Conservation (phyloP, 2,329 filamentous ascomycete species). For the Aspergillus niger region DNA sequence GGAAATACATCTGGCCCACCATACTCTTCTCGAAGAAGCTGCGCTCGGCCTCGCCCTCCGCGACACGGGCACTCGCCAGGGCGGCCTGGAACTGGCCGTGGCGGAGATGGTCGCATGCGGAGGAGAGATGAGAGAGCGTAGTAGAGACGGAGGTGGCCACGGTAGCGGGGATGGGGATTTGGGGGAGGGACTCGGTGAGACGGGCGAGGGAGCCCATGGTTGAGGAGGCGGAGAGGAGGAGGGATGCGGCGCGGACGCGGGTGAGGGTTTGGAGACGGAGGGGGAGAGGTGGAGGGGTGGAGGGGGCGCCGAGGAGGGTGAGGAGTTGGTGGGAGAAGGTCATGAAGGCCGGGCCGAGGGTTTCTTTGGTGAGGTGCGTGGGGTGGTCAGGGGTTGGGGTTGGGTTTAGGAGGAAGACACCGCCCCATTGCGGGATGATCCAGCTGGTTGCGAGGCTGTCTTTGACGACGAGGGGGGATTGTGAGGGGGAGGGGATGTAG, state of each 20-base stretch:
- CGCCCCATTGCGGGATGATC: conserved; percentile 96
- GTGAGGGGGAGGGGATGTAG: conserved; percentile 74
- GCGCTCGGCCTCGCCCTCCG: conserved; percentile 84
- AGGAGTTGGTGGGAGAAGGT: conserved; percentile 90
- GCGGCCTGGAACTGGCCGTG: conserved; percentile 65
- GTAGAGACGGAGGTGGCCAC: conserved; percentile 84
- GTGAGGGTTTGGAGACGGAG: conserved; percentile 81
- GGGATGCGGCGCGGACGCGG: conserved; percentile 80
- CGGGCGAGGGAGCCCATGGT: conserved; percentile 91
- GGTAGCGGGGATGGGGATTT: conserved; percentile 84
- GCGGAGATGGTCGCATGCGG: conserved; percentile 71
- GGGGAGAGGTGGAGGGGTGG: conserved; percentile 74
- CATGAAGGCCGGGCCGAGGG: conserved; percentile 77
- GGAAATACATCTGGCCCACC: conserved; percentile 98
- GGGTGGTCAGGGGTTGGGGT: conserved; percentile 40
- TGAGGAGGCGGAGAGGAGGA: conserved; percentile 86
- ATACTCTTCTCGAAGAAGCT: conserved; percentile 99
- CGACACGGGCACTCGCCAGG: conserved; percentile 76
- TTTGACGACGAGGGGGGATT: conserved; percentile 62
- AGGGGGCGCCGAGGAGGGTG: conserved; percentile 80
- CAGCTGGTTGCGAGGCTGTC: conserved; percentile 71
- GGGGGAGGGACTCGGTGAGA: conserved; percentile 78
- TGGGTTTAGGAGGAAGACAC: conserved; percentile 68
- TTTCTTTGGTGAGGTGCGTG: conserved; percentile 61
- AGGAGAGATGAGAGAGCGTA: conserved; percentile 74